These are phyloP conservation scores for Eleusine coracana DNA, from an alignment of 176 grass and related monocot genomes.

Conservation along the genomic window DNA sequence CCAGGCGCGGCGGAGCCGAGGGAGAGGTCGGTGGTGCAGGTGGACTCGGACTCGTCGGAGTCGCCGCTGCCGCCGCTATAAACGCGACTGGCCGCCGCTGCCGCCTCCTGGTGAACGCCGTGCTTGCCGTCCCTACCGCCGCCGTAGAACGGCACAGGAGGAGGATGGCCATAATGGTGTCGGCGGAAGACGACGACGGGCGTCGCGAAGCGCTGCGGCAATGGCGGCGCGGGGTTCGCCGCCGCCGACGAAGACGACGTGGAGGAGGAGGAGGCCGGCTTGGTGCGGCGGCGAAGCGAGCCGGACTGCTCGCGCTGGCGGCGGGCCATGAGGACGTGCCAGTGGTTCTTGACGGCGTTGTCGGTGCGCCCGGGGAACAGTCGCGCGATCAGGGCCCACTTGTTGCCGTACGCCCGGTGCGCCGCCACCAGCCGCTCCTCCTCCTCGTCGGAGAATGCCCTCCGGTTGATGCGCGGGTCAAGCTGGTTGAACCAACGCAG, in stretches of 20 bases:
- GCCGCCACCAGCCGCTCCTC: conserved; percentile 75
- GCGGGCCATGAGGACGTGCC: conserved; percentile 91
- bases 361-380: conserved; percentile 89
- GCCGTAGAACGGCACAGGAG: conserved; percentile 13
- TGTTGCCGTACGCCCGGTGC: conserved; percentile 84
- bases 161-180: background rate
- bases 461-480: conserved; percentile 79
- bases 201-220: background rate
- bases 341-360: conserved; percentile 97
- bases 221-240: background rate
- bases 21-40: conserved; percentile 76
- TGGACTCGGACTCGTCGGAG: conserved; percentile 70
- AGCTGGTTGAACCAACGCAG: conserved; percentile 96
- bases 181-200: background rate
- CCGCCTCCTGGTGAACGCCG: background rate
- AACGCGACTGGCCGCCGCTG: conserved; percentile 14
- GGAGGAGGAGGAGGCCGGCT: background rate
- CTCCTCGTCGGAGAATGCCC: conserved; percentile 72
- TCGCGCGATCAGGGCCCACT: conserved; percentile 85
- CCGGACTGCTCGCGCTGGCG: conserved; percentile 62
- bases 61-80: conserved; percentile 54
- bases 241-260: background rate
- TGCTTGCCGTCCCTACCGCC: background rate
- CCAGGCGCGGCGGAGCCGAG: conserved; percentile 38
- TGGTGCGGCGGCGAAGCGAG: conserved; percentile 70